Evolutionary conservation across 1,284 basidiomycete species (phyloP), one percentile per base, ranked within the genome.

Genomic region (Ustanciosporium gigantosporum): DNA sequence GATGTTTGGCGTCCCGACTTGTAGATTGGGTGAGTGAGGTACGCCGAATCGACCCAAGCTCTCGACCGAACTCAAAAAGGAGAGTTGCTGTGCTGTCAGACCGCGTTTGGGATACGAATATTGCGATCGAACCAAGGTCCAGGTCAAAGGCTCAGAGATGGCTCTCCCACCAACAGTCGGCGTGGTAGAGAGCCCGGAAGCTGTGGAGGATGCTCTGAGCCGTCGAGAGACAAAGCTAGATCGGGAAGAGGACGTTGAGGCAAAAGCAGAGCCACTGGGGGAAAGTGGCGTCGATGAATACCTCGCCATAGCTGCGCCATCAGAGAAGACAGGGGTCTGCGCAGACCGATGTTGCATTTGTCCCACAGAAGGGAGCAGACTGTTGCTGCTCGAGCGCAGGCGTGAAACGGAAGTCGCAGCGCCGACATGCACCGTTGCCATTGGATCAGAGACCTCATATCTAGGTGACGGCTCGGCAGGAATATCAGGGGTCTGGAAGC

Each of bases 11-110:
- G 32, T 8, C 20, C 9, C 8, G 32, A 17, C 8, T 8, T 17
- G 8, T 6, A 21, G 19, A 11, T 21, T 22, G 21, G 36, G 36
- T 13, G 47, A 25, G 19, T 27, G 25, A 2, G 52, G 36, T 4
- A 67, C 38, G 2, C 56, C 65, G 21, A 64, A 68, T n/a, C 56
- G 14, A 21, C 65, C 60, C 27, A 68, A 34, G 6, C 31, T 41
- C 41, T 68, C 65, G 22, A 59, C 60, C 25, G 60, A 68, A 41
- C 51, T 59, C 22, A 68, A 32, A 20, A 68, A 68, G 1, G 27
- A 35, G 32, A 59, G 19, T 48, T 68, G 65, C 19, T 68, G 35
- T 5, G 55, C 31, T 4, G 60, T 59, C 16, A 49, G 24, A 0
- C 61, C 61, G 2, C 61, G 40, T 13, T 56, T 66, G 4, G 61